A percentile compares a stretch with the other conserved stretches of the same genome.
These are phyloP conservation scores for Pichia manshurica DNA, from an alignment of 805 yeast species.

Conservation along the genomic window DNA sequence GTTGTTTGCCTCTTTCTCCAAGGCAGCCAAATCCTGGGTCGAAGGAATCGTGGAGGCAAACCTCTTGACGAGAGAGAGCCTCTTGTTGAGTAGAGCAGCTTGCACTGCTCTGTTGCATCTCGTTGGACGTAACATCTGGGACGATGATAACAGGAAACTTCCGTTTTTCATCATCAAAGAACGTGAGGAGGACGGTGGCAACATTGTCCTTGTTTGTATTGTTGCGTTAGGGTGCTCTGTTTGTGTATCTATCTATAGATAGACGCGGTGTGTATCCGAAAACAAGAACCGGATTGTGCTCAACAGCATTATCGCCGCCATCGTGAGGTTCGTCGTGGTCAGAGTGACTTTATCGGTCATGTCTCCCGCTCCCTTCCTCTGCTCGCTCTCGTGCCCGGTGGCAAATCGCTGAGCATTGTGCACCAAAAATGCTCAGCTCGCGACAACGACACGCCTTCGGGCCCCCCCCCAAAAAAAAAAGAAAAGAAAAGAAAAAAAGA, in stretches of 20 bases:
- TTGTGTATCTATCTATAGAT: not conserved
- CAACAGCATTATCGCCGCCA: too few species aligned
- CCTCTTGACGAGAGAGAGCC: not conserved
- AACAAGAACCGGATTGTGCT: too few species aligned
- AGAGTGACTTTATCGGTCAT: too few species aligned
- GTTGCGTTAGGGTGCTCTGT: not conserved
- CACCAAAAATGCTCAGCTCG: too few species aligned
- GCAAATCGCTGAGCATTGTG: not conserved
- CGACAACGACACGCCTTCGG: too few species aligned
- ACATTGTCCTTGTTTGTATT: not conserved
- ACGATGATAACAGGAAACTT: not conserved
- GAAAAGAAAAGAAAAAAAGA: too few species aligned
- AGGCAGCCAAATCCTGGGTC: constrained; percentile 42
- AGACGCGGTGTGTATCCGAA: too few species aligned
- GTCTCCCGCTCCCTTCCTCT: too few species aligned
- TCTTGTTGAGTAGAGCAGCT: not conserved
- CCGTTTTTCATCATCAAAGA: not conserved
- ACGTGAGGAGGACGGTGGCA: not conserved
- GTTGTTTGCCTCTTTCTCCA: constrained; percentile 84
- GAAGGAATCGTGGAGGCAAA: constrained; percentile 18
- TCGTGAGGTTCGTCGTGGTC: too few species aligned
- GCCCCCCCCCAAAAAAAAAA: too few species aligned
- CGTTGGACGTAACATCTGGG: not conserved
- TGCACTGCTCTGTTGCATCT: not conserved
- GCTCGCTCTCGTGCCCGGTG: too few species aligned